phyloP scores from a whole-genome alignment of 257 asterid species.

The Penstemon barbatus region DNA sequence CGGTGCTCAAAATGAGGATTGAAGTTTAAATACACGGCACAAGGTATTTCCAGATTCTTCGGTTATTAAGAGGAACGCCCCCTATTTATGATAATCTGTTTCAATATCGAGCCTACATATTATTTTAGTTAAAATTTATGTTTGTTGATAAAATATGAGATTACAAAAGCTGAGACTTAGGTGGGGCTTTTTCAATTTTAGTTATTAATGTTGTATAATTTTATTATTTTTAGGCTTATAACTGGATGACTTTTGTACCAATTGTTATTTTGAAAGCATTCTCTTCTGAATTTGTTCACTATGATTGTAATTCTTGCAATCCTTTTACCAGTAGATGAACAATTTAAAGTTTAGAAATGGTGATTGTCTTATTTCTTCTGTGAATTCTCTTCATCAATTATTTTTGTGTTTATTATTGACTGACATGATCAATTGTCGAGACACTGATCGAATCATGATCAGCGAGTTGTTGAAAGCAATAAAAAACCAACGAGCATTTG shows the following conservation, averaged over 20 bases:
- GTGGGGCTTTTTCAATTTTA: neutral
- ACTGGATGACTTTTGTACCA: neutral
- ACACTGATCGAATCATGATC: too few relatives aligned
- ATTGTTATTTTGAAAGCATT: neutral
- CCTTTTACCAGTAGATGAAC: neutral
- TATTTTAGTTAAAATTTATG: too few relatives aligned
- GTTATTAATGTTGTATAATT: too few relatives aligned
- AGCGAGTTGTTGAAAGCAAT: too few relatives aligned
- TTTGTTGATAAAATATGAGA: neutral
- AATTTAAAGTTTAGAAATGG: too few relatives aligned
- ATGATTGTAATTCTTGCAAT: neutral
- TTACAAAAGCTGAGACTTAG: slow-evolving; percentile 3
- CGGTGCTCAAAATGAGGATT: slow-evolving; percentile 33
- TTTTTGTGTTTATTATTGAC: too few relatives aligned
- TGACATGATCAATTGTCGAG: too few relatives aligned
- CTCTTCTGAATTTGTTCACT: neutral
- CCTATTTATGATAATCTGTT: neutral
- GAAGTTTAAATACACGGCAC: slow-evolving; percentile 32
- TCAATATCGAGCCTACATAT: neutral
- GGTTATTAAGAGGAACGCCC: neutral
- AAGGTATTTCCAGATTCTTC: slow-evolving; percentile 26
- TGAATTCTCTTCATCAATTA: too few relatives aligned
- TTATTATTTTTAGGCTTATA: neutral
- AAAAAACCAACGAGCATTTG: too few relatives aligned
- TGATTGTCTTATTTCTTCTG: too few relatives aligned